Evolutionary conservation across 2,329 filamentous ascomycete genomes (phyloP).

Genomic region (Aureobasidium sp.): DNA sequence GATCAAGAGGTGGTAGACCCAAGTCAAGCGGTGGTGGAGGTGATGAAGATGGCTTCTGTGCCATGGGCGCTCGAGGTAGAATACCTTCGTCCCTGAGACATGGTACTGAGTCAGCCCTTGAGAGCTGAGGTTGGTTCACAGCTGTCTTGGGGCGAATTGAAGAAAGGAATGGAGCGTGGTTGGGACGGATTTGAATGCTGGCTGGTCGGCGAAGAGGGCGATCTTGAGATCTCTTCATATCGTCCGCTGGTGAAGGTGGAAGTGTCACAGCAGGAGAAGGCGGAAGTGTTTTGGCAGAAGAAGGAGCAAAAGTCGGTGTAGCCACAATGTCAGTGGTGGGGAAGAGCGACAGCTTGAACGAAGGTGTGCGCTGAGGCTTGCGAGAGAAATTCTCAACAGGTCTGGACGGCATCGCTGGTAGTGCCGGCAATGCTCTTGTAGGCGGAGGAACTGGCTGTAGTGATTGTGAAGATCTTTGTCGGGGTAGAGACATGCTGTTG

Average conservation of each 20-base stretch:
- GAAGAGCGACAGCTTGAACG: slow-evolving; percentile 20
- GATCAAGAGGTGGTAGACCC: slow-evolving; percentile 22
- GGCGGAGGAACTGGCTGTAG: background rate
- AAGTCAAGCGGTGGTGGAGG: slow-evolving; percentile 20
- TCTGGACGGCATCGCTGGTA: slow-evolving; percentile 6
- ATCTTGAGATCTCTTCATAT: slow-evolving; percentile 1
- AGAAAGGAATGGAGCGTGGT: slow-evolving; percentile 36
- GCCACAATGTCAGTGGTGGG: slow-evolving; percentile 5
- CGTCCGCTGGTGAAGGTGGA: background rate
- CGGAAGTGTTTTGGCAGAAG: background rate
- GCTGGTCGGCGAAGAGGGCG: slow-evolving; percentile 31
- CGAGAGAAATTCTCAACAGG: slow-evolving; percentile 4
- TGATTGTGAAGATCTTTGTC: background rate
- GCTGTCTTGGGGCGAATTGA: slow-evolving; percentile 25
- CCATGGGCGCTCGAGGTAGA: background rate
- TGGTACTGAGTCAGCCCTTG: slow-evolving; percentile 6
- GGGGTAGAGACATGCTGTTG: background rate
- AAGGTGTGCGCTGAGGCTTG: slow-evolving; percentile 1
- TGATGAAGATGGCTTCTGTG: background rate
- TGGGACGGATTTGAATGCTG: slow-evolving; percentile 37
- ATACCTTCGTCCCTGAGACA: background rate
- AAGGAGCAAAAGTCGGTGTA: slow-evolving; percentile 4
- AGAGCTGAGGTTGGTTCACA: slow-evolving; percentile 14
- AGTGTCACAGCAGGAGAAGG: background rate
- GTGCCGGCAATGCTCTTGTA: background rate